Evolutionary conservation across 2,329 filamentous ascomycete species (phyloP).

Genomic region (Curvularia sp.): DNA sequence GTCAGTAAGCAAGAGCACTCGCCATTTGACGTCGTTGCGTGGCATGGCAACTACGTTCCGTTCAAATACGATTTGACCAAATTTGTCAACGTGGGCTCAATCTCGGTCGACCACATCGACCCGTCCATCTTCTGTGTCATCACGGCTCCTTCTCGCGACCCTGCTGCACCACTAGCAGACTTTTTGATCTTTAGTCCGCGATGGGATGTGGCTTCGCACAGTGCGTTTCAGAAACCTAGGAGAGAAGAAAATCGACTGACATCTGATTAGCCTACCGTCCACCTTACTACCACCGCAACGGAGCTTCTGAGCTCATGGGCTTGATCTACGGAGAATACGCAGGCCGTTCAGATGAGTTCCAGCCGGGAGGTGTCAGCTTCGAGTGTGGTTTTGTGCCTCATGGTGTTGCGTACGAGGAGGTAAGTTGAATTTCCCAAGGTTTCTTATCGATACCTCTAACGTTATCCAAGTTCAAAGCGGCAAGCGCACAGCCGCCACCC

Average conservation of each 20-base stretch:
- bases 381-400: conserved; percentile 77
- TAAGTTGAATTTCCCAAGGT: not conserved
- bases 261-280: conserved; percentile 44
- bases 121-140: conserved; percentile 77
- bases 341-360: conserved; percentile 60
- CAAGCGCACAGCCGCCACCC: conserved; percentile 57
- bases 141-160: conserved; percentile 63
- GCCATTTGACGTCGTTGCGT: conserved; percentile 80
- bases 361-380: conserved; percentile 66
- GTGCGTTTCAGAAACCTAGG: conserved; percentile 11
- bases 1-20: conserved; percentile 70
- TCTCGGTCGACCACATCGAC: conserved; percentile 79
- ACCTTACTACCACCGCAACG: conserved; percentile 70
- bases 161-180: conserved; percentile 69
- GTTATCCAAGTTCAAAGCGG: conserved; percentile 54
- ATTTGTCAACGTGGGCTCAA: conserved; percentile 76
- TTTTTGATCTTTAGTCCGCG: conserved; percentile 71
- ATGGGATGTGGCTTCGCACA: conserved; percentile 67
- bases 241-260: conserved; percentile 6
- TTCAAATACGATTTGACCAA: conserved; percentile 83
- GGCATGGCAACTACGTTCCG: conserved; percentile 77
- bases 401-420: conserved; percentile 63
- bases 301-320: conserved; percentile 71
- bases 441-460: not conserved
- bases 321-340: conserved; percentile 66